Conservation (phyloP, 2,329 filamentous ascomycete genomes). For the Penicillium oxalicum region DNA sequence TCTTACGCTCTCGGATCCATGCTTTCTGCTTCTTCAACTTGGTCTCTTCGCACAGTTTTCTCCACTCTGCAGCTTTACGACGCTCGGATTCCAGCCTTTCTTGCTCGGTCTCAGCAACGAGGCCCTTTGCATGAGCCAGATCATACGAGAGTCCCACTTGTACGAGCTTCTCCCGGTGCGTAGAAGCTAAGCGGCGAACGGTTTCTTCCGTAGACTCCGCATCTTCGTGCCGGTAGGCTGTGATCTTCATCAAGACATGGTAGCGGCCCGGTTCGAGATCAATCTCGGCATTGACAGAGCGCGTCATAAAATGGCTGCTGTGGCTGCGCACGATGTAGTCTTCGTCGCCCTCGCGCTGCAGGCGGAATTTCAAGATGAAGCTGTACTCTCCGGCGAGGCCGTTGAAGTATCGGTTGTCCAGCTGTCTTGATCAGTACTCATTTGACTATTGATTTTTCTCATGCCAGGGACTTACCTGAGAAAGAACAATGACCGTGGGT, state of each 20-base stretch:
- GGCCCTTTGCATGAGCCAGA: slow-evolving; percentile 42
- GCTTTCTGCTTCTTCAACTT: slow-evolving; percentile 37
- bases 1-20: slow-evolving; percentile 37
- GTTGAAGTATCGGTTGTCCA: slow-evolving; percentile 56
- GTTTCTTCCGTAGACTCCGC: slow-evolving; percentile 59
- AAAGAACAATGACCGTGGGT: slow-evolving; percentile 54
- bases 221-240: slow-evolving; percentile 53
- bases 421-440: slow-evolving; percentile 25
- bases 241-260: slow-evolving; percentile 67
- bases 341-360: slow-evolving; percentile 56
- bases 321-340: slow-evolving; percentile 55
- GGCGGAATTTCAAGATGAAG: slow-evolving; percentile 53
- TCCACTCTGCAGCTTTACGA: slow-evolving; percentile 29
- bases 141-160: slow-evolving; percentile 44
- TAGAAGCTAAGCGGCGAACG: slow-evolving; percentile 58
- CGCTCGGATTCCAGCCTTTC: slow-evolving; percentile 30
- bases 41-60: slow-evolving; percentile 34
- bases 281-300: slow-evolving; percentile 72
- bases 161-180: slow-evolving; percentile 63
- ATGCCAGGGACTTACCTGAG: slow-evolving; percentile 36
- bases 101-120: slow-evolving; percentile 34
- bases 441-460: not conserved
- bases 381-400: slow-evolving; percentile 53
- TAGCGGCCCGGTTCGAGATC: slow-evolving; percentile 69
- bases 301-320: slow-evolving; percentile 56